Evolutionary conservation across 306 rosid genomes (phyloP).

Genomic region (barrel medic (Medicago truncatula)): MtrunA17r5.0-ANR NC_053042.1:48986001-48986500

Average conservation of each 20-base stretch:
- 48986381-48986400: slow-evolving; percentile 48
- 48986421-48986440: slow-evolving; percentile 56
- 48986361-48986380: slow-evolving; percentile 52
- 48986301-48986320: slow-evolving; percentile 43
- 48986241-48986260: slow-evolving; percentile 77
- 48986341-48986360: slow-evolving; percentile 44
- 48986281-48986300: slow-evolving; percentile 39
- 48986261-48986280: slow-evolving; percentile 51
- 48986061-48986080: slow-evolving; percentile 43
- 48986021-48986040: slow-evolving; percentile 81
- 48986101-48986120: slow-evolving; percentile 50
- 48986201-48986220: slow-evolving; percentile 86
- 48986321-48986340: slow-evolving; percentile 46
- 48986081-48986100: slow-evolving; percentile 37
- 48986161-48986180: slow-evolving; percentile 51
- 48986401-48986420: slow-evolving; percentile 51
- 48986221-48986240: slow-evolving; percentile 71
- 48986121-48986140: slow-evolving; percentile 57
- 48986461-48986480: slow-evolving; percentile 52
- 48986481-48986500: slow-evolving; percentile 55
- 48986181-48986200: slow-evolving; percentile 49
- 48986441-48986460: slow-evolving; percentile 41
- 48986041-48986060: slow-evolving; percentile 55
- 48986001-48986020: slow-evolving; percentile 84
- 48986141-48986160: slow-evolving; percentile 50